phyloP scores from a whole-genome alignment of 441 rosid genomes.

The Cnidoscolus chayamansa region DNA sequence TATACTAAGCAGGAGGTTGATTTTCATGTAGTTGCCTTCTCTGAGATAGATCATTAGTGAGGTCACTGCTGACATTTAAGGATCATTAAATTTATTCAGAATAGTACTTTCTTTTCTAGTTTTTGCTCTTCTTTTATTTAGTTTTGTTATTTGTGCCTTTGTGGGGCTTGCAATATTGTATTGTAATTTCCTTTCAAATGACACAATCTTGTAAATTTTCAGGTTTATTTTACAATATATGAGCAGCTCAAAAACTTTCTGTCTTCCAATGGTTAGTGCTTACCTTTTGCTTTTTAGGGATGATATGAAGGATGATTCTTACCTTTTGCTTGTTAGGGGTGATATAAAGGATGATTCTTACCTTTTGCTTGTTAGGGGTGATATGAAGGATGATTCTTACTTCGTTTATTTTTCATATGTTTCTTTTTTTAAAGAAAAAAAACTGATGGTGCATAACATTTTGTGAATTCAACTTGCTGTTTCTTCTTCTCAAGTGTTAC shows the following conservation, averaged over 20 bases:
- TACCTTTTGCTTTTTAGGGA: not conserved
- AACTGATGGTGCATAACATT: not conserved
- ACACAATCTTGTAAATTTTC: slow-evolving; percentile 18
- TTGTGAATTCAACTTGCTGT: slow-evolving; percentile 12
- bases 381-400: not conserved
- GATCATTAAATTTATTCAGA: not conserved
- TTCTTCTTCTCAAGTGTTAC: slow-evolving; percentile 1
- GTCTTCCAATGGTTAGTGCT: slow-evolving; percentile 57
- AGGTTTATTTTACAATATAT: slow-evolving; percentile 88
- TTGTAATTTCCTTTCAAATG: slow-evolving; percentile 17
- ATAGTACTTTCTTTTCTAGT: not conserved
- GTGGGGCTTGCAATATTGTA: slow-evolving; percentile 6
- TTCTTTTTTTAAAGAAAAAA: not conserved
- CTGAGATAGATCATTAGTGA: slow-evolving; percentile 4
- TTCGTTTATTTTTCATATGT: slow-evolving; percentile 5
- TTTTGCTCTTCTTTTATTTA: not conserved
- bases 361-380: not conserved
- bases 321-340: not conserved
- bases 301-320: not conserved
- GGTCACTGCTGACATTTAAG: not conserved
- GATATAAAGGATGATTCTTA: not conserved
- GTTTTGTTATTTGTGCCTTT: not conserved
- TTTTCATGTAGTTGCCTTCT: not conserved
- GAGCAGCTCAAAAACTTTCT: slow-evolving; percentile 63
- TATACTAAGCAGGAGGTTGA: not conserved